phyloP scores from a whole-genome alignment of 2,329 filamentous ascomycete genomes.

The Escovopsis sp. region DNA sequence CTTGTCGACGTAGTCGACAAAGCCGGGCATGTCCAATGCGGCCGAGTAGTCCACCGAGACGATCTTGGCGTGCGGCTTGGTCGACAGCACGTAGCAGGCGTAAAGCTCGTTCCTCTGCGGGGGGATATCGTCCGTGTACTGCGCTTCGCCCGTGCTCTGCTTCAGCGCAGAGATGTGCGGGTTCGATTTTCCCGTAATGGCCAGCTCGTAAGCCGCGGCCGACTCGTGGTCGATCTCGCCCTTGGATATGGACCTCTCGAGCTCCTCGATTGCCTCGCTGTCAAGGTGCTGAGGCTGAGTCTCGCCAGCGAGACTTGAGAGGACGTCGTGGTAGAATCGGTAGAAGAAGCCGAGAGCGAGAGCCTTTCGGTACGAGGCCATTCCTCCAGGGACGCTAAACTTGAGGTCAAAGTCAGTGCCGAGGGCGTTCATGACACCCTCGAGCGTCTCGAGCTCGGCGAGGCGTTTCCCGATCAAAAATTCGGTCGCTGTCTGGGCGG shows the following conservation, averaged over 20 bases:
- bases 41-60: constrained; percentile 58
- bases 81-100: constrained; percentile 75
- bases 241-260: constrained; percentile 69
- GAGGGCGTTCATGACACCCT: constrained; percentile 81
- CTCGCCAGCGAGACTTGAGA: constrained; percentile 42
- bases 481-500: constrained; percentile 61
- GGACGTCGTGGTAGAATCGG: constrained; percentile 83
- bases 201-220: constrained; percentile 64
- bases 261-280: constrained; percentile 62
- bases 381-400: constrained; percentile 88
- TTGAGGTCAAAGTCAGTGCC: constrained; percentile 76
- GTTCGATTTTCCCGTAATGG: constrained; percentile 70
- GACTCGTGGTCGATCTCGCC: constrained; percentile 67
- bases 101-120: constrained; percentile 76
- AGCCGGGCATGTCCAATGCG: constrained; percentile 73
- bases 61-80: constrained; percentile 77
- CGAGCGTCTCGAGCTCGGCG: constrained; percentile 66
- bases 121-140: constrained; percentile 94
- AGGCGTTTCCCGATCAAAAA: constrained; percentile 68
- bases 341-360: constrained; percentile 92
- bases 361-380: constrained; percentile 91
- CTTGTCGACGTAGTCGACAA: constrained; percentile 72
- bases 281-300: constrained; percentile 35
- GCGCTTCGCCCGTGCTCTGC: constrained; percentile 84
- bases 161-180: constrained; percentile 84